Conservation (phyloP, 1,139 yeast genomes). For the Hemisphaericaspora subhashii region DNA sequence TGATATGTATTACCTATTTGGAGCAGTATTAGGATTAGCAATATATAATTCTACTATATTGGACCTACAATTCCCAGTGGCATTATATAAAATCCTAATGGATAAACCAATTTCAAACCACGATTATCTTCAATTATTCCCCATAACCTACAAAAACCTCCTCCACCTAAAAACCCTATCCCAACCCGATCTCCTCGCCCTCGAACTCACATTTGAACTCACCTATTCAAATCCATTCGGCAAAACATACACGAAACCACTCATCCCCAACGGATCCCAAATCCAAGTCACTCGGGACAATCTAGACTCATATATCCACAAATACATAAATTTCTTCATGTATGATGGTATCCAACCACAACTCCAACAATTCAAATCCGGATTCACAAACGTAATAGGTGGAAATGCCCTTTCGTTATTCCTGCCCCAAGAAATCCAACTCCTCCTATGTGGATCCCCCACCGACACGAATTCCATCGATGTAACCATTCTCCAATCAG, state of each 20-base stretch:
- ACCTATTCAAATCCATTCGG: constrained; percentile 43
- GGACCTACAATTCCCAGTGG: constrained; percentile 74
- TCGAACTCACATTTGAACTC: constrained; percentile 41
- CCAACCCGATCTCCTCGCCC: constrained; percentile 24
- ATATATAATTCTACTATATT: constrained; percentile 86
- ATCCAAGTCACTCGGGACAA: constrained; percentile 56
- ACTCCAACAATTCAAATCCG: constrained; percentile 59
- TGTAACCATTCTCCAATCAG: constrained; percentile 61
- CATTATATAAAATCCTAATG: constrained; percentile 72
- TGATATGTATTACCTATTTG: constrained; percentile 71
- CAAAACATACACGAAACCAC: constrained; percentile 39
- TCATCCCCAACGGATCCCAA: constrained; percentile 57
- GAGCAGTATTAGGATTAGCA: constrained; percentile 85
- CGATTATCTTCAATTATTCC: constrained; percentile 69
- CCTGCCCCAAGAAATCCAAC: constrained; percentile 76
- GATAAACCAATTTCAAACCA: constrained; percentile 54
- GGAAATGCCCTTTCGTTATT: constrained; percentile 80
- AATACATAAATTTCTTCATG: constrained; percentile 61
- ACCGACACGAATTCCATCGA: constrained; percentile 65
- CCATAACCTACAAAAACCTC: constrained; percentile 62
- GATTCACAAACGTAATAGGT: constrained; percentile 75
- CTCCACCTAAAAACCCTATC: constrained; percentile 49
- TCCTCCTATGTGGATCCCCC: constrained; percentile 75
- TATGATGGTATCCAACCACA: constrained; percentile 53
- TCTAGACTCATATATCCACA: constrained; percentile 57